Conservation (phyloP, 1,139 yeast species). For the Debaryomyces psychrophilus region DNA sequence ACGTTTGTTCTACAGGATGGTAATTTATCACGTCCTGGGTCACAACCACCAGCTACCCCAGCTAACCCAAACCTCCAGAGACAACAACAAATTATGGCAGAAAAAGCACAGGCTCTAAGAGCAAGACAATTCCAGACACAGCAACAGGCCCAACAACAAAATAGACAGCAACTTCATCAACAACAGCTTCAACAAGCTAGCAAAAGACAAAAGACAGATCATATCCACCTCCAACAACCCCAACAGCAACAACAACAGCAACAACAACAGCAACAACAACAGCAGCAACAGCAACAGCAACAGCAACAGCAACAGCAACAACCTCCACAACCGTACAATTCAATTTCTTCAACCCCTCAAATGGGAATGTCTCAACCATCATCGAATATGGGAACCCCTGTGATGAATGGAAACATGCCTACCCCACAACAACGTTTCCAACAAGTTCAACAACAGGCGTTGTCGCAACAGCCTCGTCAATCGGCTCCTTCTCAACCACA, state of each 20-base stretch:
- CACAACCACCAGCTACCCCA: conserved; percentile 10
- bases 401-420: conserved; percentile 18
- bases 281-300: conserved; percentile 15
- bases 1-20: conserved; percentile 3
- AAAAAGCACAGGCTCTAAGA: conserved; percentile 21
- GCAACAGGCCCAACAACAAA: conserved; percentile 17
- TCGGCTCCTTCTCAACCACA: conserved; percentile 12
- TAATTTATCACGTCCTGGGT: background rate
- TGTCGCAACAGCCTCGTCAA: conserved; percentile 19
- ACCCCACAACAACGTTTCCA: conserved; percentile 31
- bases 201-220: conserved; percentile 13
- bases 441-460: conserved; percentile 27
- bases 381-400: conserved; percentile 21
- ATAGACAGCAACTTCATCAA: conserved; percentile 18
- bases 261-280: conserved; percentile 26
- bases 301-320: conserved; percentile 19
- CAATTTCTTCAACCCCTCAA: conserved; percentile 11
- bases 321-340: conserved; percentile 15
- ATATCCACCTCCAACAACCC: conserved; percentile 12
- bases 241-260: conserved; percentile 19
- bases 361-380: conserved; percentile 15
- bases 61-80: conserved; percentile 5
- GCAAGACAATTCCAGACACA: conserved; percentile 21
- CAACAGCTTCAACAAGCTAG: conserved; percentile 13
- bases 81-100: conserved; percentile 14